Percentiles rank a stretch among this genome's conserved stretches.
Conservation (phyloP, 2,329 filamentous ascomycete genomes). For the Emericellopsis cladophorae region DNA sequence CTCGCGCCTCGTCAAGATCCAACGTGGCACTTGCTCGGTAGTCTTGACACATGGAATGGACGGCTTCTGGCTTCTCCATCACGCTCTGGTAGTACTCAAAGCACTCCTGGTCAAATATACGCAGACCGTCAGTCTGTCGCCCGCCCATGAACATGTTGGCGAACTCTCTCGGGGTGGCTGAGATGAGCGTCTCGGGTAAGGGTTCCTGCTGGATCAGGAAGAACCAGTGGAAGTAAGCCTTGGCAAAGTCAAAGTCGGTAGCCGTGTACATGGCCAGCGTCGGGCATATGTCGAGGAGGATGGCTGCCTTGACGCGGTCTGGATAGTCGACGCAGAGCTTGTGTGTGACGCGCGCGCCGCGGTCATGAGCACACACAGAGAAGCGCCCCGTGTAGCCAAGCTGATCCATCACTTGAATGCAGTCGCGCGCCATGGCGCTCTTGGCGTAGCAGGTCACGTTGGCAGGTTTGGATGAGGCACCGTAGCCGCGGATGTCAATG, state of each 20-base stretch:
- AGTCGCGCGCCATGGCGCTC: conserved; percentile 34
- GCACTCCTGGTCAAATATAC: conserved; percentile 18
- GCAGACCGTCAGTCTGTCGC: conserved; percentile 18
- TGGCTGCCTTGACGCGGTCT: conserved; percentile 22
- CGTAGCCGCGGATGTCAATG: conserved; percentile 39
- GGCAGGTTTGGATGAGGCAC: conserved; percentile 31
- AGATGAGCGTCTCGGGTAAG: conserved; percentile 35
- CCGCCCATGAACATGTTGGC: conserved; percentile 28
- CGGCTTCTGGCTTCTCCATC: conserved; percentile 23
- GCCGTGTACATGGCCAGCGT: conserved; percentile 39
- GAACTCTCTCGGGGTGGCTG: conserved; percentile 22
- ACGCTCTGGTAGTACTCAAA: conserved; percentile 27
- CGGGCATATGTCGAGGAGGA: conserved; percentile 40
- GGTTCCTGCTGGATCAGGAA: conserved; percentile 40
- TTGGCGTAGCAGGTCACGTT: conserved; percentile 27
- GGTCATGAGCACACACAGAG: conserved; percentile 42
- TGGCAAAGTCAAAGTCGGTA: conserved; percentile 27
- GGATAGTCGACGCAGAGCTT: conserved; percentile 36
- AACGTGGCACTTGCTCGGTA: conserved; percentile 38
- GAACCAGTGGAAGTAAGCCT: conserved; percentile 46
- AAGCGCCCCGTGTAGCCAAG: conserved; percentile 24
- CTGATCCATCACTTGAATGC: conserved; percentile 28
- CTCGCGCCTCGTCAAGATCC: conserved; percentile 36
- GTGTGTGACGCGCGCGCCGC: conserved; percentile 42
- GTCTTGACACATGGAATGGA: conserved; percentile 41